Evolutionary conservation across 495 filamentous ascomycete species (phyloP), one percentile per base, ranked within the genome.

Genomic region (Trichoderma parareesei): DNA sequence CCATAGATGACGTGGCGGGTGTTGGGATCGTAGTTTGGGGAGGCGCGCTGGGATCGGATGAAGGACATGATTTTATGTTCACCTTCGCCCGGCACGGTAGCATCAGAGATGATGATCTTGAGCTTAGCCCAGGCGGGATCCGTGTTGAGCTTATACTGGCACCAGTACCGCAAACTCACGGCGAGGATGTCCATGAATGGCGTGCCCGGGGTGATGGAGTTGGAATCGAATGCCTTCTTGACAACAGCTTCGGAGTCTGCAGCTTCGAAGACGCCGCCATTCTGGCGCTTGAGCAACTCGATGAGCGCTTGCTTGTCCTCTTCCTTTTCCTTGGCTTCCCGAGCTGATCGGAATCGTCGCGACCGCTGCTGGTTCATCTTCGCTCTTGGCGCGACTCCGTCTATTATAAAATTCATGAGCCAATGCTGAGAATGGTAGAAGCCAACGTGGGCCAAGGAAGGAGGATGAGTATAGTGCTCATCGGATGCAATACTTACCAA

Each of bases 41-140:
- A 91, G 43, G 87, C 82, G 67, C 94, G 88, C 76, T 99, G 95
- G 35, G 93, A 96, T 69, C 94, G 87, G 67, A 99, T 84, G 71
- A 98, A 99, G 55, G 96, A 86, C 94, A 99, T 99, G 68, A 99
- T 97, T 79, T 99, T 99, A 76, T 99, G 94, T 74, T 99, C 94
- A 73, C 94, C 94, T 76, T 99, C 94, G 69, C 94, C 94, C 44
- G 94, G 94, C 20, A 99, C 94, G 0, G 92, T 96, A 46, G 94
- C 92, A 79, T 99, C 94, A 7, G 94, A 98, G 69, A 99, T 97
- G 71, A 99, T 92, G 71, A 98, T 86, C 84, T 98, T 98, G 72
- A 97, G 84, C 78, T 93, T 92, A 66, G 88, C 90, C 94, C 94
- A 98, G n/a, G 87, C 88, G 33, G 94, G 92, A 75, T 99, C 94